Conservation (phyloP, 2,329 filamentous ascomycete species). For the Claviceps digitariae region DNA sequence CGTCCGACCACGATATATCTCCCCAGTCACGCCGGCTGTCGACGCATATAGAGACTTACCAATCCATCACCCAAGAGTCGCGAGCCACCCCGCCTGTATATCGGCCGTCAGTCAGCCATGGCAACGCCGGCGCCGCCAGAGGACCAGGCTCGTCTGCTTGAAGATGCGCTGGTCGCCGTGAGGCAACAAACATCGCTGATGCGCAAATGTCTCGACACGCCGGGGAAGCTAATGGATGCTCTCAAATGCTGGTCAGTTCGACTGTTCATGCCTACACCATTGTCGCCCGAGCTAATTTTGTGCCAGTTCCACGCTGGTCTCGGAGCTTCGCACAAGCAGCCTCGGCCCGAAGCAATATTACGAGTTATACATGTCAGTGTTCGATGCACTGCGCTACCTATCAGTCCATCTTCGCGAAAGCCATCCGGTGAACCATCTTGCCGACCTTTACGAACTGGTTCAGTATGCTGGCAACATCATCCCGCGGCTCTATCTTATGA, state of each 20-base stretch:
- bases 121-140: constrained; percentile 51
- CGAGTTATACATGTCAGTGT: constrained; percentile 98
- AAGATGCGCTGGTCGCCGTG: constrained; percentile 92
- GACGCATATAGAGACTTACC: constrained; percentile 13
- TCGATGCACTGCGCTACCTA: constrained; percentile 91
- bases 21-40: constrained; percentile 7
- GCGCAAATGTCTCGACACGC: constrained; percentile 94
- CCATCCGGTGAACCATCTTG: constrained; percentile 93
- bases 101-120: constrained; percentile 19
- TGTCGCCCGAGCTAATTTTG: constrained; percentile 4
- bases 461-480: constrained; percentile 98
- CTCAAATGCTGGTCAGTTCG: constrained; percentile 88
- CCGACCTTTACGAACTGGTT: constrained; percentile 93
- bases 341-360: constrained; percentile 99
- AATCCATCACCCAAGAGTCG: constrained; percentile 6
- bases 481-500: constrained; percentile 93
- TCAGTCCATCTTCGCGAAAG: constrained; percentile 95
- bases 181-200: constrained; percentile 94
- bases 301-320: constrained; percentile 83
- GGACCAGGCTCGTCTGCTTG: constrained; percentile 82
- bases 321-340: constrained; percentile 93
- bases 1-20: not conserved
- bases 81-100: constrained; percentile 22
- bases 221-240: constrained; percentile 98
- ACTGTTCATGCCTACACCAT: not conserved